Conservation (phyloP, 2,329 filamentous ascomycete genomes). For the Beauveria varroae region DNA sequence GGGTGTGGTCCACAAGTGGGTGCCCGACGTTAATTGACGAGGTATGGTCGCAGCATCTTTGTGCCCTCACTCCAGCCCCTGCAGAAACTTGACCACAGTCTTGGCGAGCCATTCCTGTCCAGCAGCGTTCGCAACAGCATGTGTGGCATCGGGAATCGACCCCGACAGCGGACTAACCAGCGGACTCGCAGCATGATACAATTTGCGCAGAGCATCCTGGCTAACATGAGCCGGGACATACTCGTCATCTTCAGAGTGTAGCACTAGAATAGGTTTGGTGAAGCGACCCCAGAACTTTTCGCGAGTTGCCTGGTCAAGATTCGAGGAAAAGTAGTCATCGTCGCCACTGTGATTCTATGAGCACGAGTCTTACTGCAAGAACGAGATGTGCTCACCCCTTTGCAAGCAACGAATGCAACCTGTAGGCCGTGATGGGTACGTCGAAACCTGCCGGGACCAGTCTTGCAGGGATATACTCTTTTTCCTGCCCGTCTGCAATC, state of each 20-base stretch:
- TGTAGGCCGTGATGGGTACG: slow-evolving; percentile 43
- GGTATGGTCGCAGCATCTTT: background rate
- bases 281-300: slow-evolving; percentile 58
- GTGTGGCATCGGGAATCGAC: slow-evolving; percentile 44
- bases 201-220: slow-evolving; percentile 46
- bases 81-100: slow-evolving; percentile 40
- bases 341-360: slow-evolving; percentile 44
- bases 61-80: slow-evolving; percentile 15
- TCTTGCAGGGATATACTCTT: slow-evolving; percentile 46
- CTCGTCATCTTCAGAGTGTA: slow-evolving; percentile 61
- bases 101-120: slow-evolving; percentile 43
- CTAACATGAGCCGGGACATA: slow-evolving; percentile 52
- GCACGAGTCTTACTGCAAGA: background rate
- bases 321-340: slow-evolving; percentile 84
- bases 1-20: no score
- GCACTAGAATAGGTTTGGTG: slow-evolving; percentile 51
- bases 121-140: slow-evolving; percentile 39
- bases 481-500: slow-evolving; percentile 45
- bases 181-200: slow-evolving; percentile 43
- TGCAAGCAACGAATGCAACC: slow-evolving; percentile 42
- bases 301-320: slow-evolving; percentile 53
- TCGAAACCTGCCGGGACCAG: slow-evolving; percentile 33
- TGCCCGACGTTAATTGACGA: no score
- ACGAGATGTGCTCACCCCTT: slow-evolving; percentile 36
- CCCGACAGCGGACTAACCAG: slow-evolving; percentile 44